Percentiles rank a stretch among this genome's conserved stretches.
These are phyloP conservation scores for Irpex sp. DNA, from an alignment of 1,284 basidiomycete genomes.

Conservation along the genomic window DNA sequence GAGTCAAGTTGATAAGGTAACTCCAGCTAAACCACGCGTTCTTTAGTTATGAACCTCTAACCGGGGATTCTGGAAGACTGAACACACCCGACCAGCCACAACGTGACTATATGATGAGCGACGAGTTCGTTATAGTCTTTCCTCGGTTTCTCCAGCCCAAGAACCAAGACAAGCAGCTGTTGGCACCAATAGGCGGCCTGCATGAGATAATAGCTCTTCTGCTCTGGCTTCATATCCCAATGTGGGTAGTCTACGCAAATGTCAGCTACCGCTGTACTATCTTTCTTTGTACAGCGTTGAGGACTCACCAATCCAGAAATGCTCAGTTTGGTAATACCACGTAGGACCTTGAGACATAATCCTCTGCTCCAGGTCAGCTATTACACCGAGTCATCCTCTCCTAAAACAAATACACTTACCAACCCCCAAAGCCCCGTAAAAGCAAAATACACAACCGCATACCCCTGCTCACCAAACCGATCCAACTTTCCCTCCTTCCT, in stretches of 20 bases:
- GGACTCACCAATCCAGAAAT: slow-evolving; percentile 73
- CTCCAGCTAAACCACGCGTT: slow-evolving; percentile 62
- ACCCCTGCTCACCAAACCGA: slow-evolving; percentile 88
- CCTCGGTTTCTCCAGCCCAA: slow-evolving; percentile 88
- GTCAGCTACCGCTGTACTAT: not conserved
- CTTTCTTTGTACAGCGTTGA: not conserved
- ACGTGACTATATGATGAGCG: slow-evolving; percentile 85
- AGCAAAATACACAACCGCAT: slow-evolving; percentile 79
- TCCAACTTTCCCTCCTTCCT: slow-evolving; percentile 63
- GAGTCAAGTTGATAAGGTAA: slow-evolving; percentile 76
- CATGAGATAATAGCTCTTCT: slow-evolving; percentile 92
- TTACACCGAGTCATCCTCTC: too few relatives aligned
- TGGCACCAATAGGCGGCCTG: slow-evolving; percentile 92
- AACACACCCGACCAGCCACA: slow-evolving; percentile 86
- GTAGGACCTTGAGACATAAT: slow-evolving; percentile 87
- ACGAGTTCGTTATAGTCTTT: slow-evolving; percentile 90
- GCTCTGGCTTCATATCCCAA: slow-evolving; percentile 79
- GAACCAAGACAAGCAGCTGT: slow-evolving; percentile 82
- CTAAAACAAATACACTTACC: slow-evolving; percentile 40
- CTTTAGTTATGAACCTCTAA: not conserved
- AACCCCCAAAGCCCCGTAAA: slow-evolving; percentile 71
- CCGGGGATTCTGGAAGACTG: too few relatives aligned
- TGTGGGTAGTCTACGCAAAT: slow-evolving; percentile 69
- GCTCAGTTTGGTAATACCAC: slow-evolving; percentile 83
- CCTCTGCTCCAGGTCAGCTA: slow-evolving; percentile 35